Base-by-base conservation (phyloP, 345 rosid genomes). In the Anacardium occidentale region DNA sequence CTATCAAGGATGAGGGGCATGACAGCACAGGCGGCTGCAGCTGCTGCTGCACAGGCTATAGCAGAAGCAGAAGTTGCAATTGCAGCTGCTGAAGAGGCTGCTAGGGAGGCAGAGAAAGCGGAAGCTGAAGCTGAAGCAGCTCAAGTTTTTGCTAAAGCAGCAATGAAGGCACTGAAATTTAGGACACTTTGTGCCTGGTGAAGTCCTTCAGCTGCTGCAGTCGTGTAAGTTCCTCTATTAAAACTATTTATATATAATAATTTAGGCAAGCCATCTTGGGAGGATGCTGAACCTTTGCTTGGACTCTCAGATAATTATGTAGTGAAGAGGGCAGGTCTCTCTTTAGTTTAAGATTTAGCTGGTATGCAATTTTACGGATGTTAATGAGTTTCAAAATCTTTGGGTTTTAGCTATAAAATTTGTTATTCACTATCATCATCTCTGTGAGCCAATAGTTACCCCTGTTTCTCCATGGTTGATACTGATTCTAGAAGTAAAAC, bases 41-140 rank as follows among this genome's bases (percentile, higher is more conserved):
- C 88, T 3, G 92, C 96, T 44, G 97, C 99, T 66, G 97, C 98
- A 75, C 86, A 80, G 81, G 97, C 98, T 76, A 89, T 95, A 76
- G 97, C 94, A 74, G 98, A 91, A 78, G 99, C 99, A 32, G 99
- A 95, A 77, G 84, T 83, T 75, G 98, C 99, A 11, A 88, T 89
- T 60, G 87, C 96, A 48, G 99, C 89, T 81, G 99, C 99, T 80
- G 98, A 88, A 85, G 87, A 81, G 81, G 99, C 98, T 59, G 97
- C 98, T 73, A 88, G 89, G 85, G 91, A 90, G 80, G 99, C 99
- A 54, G 99, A 88, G 61, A 87, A 81, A 69, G 98, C 97, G 53
- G 99, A 95, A 82, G 98, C 94, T 9, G 97, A 90, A 88, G 99
- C 99, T 3, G 99, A 92, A 78, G 98, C 99, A 50, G 94, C 98